Conservation (phyloP, 179 eudicot genomes). For the Vitellaria paradoxa region DNA sequence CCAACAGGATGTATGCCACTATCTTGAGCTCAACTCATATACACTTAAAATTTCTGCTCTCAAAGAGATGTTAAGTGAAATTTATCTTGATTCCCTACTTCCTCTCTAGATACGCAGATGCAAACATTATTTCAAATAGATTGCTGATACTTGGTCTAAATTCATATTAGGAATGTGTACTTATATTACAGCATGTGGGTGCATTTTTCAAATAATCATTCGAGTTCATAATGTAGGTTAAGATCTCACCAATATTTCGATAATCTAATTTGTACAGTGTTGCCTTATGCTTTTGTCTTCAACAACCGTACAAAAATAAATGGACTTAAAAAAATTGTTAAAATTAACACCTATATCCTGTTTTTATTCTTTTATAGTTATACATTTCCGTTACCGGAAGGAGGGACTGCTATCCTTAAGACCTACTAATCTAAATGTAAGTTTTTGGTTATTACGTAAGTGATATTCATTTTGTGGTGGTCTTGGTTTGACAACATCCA, state of each 20-base stretch:
- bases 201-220: neutral
- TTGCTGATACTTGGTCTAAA: neutral
- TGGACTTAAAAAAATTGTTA: too few species aligned
- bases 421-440: too few species aligned
- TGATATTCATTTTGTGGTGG: neutral
- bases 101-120: neutral
- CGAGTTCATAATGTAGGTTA: neutral
- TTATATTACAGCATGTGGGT: neutral
- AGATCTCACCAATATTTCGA: too few species aligned
- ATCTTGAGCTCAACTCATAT: neutral
- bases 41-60: neutral
- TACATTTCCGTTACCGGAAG: neutral
- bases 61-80: neutral
- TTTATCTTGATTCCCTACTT: neutral
- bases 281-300: too few species aligned
- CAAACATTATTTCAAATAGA: neutral
- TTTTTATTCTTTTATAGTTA: too few species aligned
- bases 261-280: too few species aligned
- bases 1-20: slow-evolving; percentile 74
- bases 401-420: neutral
- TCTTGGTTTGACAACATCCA: neutral
- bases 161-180: neutral
- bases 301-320: too few species aligned
- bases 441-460: neutral
- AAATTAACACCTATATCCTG: too few species aligned